A percentile compares a stretch with the other conserved stretches of the same genome.
Evolutionary conservation across 768 basidiomycete genomes (phyloP).

Genomic region (Hericium alpestre): DNA sequence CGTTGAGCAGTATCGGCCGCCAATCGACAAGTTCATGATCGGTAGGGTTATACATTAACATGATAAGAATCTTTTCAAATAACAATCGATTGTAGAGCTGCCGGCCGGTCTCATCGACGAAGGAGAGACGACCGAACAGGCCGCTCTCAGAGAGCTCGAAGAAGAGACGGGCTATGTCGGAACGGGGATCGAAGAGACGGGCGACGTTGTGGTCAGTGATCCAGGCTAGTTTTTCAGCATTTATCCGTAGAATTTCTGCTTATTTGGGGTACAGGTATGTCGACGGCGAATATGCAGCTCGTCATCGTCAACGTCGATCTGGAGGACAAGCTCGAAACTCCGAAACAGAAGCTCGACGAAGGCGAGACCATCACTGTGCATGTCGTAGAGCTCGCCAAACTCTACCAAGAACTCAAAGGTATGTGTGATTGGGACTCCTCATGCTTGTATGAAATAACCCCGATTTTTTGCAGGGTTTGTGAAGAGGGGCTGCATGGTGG

Average conservation of each 20-base stretch:
- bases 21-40: conserved; percentile 65
- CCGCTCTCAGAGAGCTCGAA: conserved; percentile 80
- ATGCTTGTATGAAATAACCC: background rate
- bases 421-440: conserved; percentile 46
- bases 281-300: conserved; percentile 87
- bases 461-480: background rate
- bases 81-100: conserved; percentile 30
- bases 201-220: conserved; percentile 54
- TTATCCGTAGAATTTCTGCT: background rate
- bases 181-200: conserved; percentile 47
- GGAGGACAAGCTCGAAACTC: conserved; percentile 54
- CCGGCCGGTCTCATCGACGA: conserved; percentile 79
- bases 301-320: conserved; percentile 62
- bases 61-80: background rate
- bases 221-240: conserved; percentile 40
- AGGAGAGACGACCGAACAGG: conserved; percentile 67
- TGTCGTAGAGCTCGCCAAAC: conserved; percentile 56
- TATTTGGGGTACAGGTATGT: conserved; percentile 55
- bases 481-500: conserved; percentile 41
- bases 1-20: conserved; percentile 88
- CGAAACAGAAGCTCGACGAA: conserved; percentile 67
- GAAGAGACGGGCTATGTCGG: conserved; percentile 91
- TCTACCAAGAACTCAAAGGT: conserved; percentile 62
- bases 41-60: conserved; percentile 33
- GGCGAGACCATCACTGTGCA: conserved; percentile 77